Evolutionary conservation across 208 protist species (phyloP), one percentile per base, ranked within the genome.

Genomic region (Leishmania guyanensis): DNA sequence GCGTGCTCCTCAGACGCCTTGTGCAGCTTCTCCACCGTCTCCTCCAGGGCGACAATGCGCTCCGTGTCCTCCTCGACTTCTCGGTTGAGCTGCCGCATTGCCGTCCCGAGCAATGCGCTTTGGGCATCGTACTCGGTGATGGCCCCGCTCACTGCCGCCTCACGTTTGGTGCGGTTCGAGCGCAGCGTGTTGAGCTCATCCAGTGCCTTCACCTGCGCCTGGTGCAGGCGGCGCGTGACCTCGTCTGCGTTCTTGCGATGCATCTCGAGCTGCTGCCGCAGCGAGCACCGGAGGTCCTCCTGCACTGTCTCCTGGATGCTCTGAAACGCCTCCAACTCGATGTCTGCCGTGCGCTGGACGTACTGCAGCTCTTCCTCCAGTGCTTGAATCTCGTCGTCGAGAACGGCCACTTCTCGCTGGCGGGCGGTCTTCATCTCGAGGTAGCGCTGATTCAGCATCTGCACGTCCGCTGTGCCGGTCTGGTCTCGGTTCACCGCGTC

Each of bases 401-500:
- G 84, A 20, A 75, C 84, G 9, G 79, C 84, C 71, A 98, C 95
- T 82, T 97, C 93, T 16, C 80, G 75, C n/a, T 78, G 75, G 16
- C 92, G 95, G 17, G 90, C 74, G 3, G 87, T 81, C 86, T 91
- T 90, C 73, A 91, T 89, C 72, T 93, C 89, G 39, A 95, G 86
- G 86, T 94, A 98, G 77, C 94, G 92, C 17, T 92, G 91, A 53
- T 98, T 98, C 39, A 98, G 79, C 51, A 94, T 90, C 88, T 98
- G 92, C 72, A 98, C 95, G 77, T 98, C 95, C 14, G 95, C 95
- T 14, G 92, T 94, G 26, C 92, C 91, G 20, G 91, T 90, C 79
- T 96, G 92, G 84, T 98, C 95, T 76, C 92, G 91, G 82, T 96
- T 96, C 43, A 98, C 93, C 53, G 95, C 92, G 80, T 98, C 95